Evolutionary conservation across 441 rosid species (phyloP).

Genomic region (Biscutella laevigata): DNA sequence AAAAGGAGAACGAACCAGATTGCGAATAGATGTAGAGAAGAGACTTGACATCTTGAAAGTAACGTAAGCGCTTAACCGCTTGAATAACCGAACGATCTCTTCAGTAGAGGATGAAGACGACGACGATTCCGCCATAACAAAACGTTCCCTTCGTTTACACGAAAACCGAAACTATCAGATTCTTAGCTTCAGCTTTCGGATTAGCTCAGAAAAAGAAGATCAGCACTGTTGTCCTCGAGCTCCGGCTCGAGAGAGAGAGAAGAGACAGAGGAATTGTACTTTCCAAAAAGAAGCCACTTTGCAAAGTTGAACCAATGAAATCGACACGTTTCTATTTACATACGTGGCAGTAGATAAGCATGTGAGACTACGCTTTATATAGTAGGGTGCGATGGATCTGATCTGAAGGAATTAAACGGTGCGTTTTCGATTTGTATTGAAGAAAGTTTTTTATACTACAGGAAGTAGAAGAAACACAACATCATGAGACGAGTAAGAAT

Average conservation of each 20-base stretch:
- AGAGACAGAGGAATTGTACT: constrained; percentile 10
- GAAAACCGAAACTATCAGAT: constrained; percentile 1
- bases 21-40: constrained; percentile 52
- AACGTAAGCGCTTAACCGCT: constrained; percentile 73
- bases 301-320: not conserved
- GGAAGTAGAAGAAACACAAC: no score
- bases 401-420: constrained; percentile 4
- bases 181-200: constrained; percentile 20
- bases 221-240: constrained; percentile 17
- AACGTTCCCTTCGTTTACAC: no score
- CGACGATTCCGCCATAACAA: constrained; percentile 58
- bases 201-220: not conserved
- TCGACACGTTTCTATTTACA: not conserved
- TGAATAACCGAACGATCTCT: constrained; percentile 69
- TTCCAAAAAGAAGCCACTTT: not conserved
- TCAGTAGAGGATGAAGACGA: constrained; percentile 47
- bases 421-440: not conserved
- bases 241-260: not conserved
- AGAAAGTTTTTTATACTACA: not conserved
- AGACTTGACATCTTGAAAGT: constrained; percentile 69
- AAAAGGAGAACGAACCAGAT: constrained; percentile 44
- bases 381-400: constrained; percentile 9
- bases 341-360: constrained; percentile 1
- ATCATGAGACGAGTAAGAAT: no score
- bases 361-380: not conserved